Evolutionary conservation across 257 asterid species (phyloP).

Genomic region (Primulina eburnea): DNA sequence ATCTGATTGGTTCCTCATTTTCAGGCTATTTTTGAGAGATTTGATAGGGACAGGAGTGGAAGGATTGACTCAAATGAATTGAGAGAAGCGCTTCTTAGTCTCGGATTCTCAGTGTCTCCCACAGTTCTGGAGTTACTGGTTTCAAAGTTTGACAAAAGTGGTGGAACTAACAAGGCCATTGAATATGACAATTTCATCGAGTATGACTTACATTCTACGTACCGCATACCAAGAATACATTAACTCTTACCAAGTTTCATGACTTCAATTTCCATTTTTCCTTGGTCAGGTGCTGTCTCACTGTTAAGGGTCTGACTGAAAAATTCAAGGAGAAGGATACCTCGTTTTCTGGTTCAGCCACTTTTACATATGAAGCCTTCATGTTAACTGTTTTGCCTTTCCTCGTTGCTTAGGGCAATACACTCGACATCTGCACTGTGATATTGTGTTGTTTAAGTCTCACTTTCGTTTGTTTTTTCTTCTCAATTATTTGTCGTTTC

Average conservation of each 20-base stretch:
- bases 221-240: background rate
- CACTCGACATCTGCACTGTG: conserved; percentile 4
- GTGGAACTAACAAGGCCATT: conserved; percentile 76
- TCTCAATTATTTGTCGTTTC: background rate
- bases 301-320: conserved; percentile 96
- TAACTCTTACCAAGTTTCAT: conserved; percentile 8
- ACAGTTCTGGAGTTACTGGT: conserved; percentile 68
- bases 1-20: conserved; percentile 22
- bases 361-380: conserved; percentile 77
- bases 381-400: conserved; percentile 86
- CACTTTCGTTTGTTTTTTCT: background rate
- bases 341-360: conserved; percentile 66
- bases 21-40: conserved; percentile 79
- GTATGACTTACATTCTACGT: conserved; percentile 42
- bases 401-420: conserved; percentile 55
- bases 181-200: conserved; percentile 96
- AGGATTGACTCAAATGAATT: conserved; percentile 73
- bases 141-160: conserved; percentile 84
- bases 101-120: conserved; percentile 77
- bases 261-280: conserved; percentile 7
- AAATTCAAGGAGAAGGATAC: conserved; percentile 95
- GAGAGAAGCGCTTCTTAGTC: conserved; percentile 82
- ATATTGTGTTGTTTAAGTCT: background rate
- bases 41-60: conserved; percentile 87
- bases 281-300: conserved; percentile 86